A percentile compares a stretch with the other conserved stretches of the same genome.
Conservation (phyloP, 768 basidiomycete genomes). For the Suillus bovinus region DNA sequence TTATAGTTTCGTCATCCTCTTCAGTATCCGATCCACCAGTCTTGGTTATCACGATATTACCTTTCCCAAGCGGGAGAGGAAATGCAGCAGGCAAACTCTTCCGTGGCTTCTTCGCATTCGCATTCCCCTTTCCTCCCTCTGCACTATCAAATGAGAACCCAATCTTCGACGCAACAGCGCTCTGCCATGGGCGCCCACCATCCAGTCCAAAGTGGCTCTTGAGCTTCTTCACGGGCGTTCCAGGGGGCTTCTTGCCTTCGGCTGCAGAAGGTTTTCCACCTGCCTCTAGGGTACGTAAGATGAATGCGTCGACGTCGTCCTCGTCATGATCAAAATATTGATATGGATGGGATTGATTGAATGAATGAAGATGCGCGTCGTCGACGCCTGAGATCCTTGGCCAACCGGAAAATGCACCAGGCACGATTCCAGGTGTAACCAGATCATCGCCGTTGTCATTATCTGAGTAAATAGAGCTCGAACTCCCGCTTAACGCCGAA, state of each 20-base stretch:
- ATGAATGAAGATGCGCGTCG: constrained; percentile 27
- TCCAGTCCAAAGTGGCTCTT: constrained; percentile 55
- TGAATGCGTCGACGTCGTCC: constrained; percentile 68
- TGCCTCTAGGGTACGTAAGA: constrained; percentile 63
- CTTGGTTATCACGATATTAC: constrained; percentile 33
- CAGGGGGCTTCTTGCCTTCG: constrained; percentile 63
- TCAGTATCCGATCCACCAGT: constrained; percentile 57
- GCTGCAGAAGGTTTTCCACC: constrained; percentile 50
- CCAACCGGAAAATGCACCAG: constrained; percentile 62
- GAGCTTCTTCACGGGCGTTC: constrained; percentile 78
- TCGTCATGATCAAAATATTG: constrained; percentile 26
- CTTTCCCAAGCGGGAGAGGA: constrained; percentile 40
- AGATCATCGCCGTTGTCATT: constrained; percentile 53
- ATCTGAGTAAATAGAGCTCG: constrained; percentile 60
- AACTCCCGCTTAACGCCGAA: constrained; percentile 49
- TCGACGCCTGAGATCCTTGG: constrained; percentile 49
- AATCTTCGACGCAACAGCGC: constrained; percentile 72
- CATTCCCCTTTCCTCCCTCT: constrained; percentile 38
- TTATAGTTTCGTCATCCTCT: constrained; percentile 54
- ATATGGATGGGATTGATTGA: constrained; percentile 1
- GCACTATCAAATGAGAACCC: constrained; percentile 47
- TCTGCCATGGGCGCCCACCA: constrained; percentile 75
- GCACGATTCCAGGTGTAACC: constrained; percentile 65
- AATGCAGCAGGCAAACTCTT: constrained; percentile 80
- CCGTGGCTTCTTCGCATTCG: constrained; percentile 47